phyloP scores from a whole-genome alignment of 176 grass and related monocot species.

The Luzula sylvatica region DNA sequence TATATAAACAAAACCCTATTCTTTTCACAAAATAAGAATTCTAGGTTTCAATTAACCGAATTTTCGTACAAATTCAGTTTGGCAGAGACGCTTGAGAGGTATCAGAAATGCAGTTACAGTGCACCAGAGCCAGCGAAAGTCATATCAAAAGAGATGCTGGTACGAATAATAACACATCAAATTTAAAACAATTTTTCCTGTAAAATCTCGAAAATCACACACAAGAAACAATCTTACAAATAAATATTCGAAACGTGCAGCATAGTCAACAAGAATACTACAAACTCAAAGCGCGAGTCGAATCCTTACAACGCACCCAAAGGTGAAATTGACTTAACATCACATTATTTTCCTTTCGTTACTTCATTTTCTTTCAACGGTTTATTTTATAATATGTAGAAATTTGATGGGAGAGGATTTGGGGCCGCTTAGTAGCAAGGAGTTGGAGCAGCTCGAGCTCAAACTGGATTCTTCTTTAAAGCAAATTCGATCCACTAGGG shows the following conservation, averaged over 20 bases:
- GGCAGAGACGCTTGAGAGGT: slow-evolving; percentile 41
- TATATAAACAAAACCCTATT: too few relatives aligned
- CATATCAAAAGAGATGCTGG: slow-evolving; percentile 37
- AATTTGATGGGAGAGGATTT: slow-evolving; percentile 45
- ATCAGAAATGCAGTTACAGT: slow-evolving; percentile 30
- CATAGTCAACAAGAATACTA: slow-evolving; percentile 35
- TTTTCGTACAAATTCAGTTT: slow-evolving; percentile 20
- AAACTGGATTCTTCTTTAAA: slow-evolving; percentile 38
- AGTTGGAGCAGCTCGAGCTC: slow-evolving; percentile 30
- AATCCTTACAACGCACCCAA: slow-evolving; percentile 25
- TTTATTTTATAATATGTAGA: slow-evolving; percentile 18
- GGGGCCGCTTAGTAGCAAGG: slow-evolving; percentile 12
- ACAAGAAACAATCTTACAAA: neutral
- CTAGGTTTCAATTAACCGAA: too few relatives aligned
- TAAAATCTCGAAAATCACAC: neutral
- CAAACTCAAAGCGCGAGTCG: slow-evolving; percentile 30
- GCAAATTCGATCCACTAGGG: slow-evolving; percentile 39
- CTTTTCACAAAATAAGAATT: too few relatives aligned
- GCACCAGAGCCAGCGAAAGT: slow-evolving; percentile 34
- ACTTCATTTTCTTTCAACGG: neutral
- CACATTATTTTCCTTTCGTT: neutral
- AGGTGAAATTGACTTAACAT: slow-evolving; percentile 16
- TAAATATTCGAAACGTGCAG: slow-evolving; percentile 8
- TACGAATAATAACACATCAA: slow-evolving; percentile 1
- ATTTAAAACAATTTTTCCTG: neutral